A percentile compares a stretch with the other conserved stretches of the same genome.
phyloP scores from a whole-genome alignment of 441 rosid species.

The Croton setiger region DNA sequence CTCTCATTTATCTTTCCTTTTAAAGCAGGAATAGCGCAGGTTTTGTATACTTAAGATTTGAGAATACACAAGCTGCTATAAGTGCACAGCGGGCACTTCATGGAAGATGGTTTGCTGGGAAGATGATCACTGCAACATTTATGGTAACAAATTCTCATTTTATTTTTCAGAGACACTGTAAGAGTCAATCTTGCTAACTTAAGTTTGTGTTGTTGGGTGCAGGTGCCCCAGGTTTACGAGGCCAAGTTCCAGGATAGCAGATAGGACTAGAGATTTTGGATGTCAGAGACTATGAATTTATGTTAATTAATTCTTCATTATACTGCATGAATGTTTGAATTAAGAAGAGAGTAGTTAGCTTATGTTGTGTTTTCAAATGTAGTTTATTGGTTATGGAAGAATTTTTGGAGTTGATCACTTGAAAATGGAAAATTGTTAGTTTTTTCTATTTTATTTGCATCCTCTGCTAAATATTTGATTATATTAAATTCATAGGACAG shows the following conservation, averaged over 20 bases:
- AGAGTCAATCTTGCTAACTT: neutral
- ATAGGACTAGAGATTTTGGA: constrained; percentile 26
- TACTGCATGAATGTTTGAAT: neutral
- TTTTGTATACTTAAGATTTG: constrained; percentile 77
- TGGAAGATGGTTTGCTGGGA: constrained; percentile 99
- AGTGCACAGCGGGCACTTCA: constrained; percentile 82
- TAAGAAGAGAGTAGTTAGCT: neutral
- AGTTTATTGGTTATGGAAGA: neutral
- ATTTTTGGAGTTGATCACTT: too few relatives aligned
- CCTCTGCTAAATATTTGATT: too few relatives aligned
- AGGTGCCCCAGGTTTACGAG: constrained; percentile 63
- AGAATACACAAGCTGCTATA: constrained; percentile 54
- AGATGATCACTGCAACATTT: constrained; percentile 90
- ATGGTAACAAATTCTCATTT: constrained; percentile 42
- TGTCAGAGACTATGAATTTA: neutral
- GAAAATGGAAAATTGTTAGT: too few relatives aligned
- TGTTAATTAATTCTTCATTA: neutral
- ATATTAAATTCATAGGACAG: too few relatives aligned
- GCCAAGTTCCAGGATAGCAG: constrained; percentile 59
- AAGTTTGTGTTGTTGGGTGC: constrained; percentile 12
- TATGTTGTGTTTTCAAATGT: neutral
- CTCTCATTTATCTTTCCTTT: neutral
- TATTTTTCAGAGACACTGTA: neutral
- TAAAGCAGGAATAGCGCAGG: constrained; percentile 74
- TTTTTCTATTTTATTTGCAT: too few relatives aligned